Evolutionary conservation across 208 protist genomes (phyloP).

Genomic region (Acanthamoeba castellanii): DNA sequence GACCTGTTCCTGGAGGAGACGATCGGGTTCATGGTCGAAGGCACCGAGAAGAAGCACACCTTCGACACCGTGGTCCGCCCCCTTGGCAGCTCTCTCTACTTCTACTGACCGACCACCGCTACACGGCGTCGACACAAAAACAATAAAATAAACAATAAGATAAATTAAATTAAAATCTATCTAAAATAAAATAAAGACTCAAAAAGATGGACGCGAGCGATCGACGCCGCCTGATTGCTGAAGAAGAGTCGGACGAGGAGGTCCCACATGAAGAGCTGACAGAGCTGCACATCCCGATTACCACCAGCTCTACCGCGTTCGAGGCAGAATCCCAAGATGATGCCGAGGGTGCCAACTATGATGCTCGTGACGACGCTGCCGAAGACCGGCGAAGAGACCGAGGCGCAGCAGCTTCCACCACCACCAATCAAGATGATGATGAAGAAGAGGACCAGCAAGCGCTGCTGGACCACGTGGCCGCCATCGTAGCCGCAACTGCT

Average conservation of each 20-base stretch:
- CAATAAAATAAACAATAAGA: too few relatives aligned
- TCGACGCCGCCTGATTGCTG: neutral
- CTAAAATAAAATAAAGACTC: too few relatives aligned
- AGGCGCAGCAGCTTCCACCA: too few relatives aligned
- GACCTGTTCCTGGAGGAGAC: neutral
- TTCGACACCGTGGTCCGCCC: neutral
- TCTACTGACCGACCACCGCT: neutral
- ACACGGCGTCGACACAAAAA: too few relatives aligned
- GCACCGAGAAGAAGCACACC: constrained; percentile 3
- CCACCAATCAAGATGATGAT: too few relatives aligned
- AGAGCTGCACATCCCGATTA: neutral
- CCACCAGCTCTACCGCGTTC: neutral
- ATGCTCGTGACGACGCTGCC: neutral
- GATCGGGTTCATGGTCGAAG: constrained; percentile 6
- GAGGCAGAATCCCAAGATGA: neutral
- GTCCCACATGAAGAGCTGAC: neutral
- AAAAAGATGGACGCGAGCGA: neutral
- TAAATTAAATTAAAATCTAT: too few relatives aligned
- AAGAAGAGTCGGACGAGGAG: neutral
- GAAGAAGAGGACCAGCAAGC: neutral
- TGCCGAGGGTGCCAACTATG: neutral
- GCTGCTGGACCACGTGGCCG: neutral
- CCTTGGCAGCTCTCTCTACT: neutral
- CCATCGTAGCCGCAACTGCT: neutral
- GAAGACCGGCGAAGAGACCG: too few relatives aligned